A percentile compares a stretch with the other conserved stretches of the same genome.
These are phyloP conservation scores for Onygenales sp. DNA, from an alignment of 2,329 filamentous ascomycete genomes.

Conservation along the genomic window DNA sequence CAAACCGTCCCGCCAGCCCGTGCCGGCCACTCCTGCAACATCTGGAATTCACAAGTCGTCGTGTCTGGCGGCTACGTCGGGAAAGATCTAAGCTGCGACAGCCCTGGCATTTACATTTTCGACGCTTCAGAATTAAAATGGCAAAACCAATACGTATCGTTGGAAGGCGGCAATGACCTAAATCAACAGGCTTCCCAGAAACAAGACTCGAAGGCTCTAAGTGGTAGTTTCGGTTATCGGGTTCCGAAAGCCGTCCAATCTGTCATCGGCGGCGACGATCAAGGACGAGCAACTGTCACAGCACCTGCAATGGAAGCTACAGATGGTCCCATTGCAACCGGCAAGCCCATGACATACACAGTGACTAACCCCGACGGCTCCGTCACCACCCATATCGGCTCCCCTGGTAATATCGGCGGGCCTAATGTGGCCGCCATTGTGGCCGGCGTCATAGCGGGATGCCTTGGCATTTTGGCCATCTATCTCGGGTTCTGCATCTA, in stretches of 20 bases:
- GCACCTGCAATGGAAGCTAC: conserved; percentile 54
- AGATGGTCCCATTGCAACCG: conserved; percentile 61
- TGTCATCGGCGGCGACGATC: conserved; percentile 57
- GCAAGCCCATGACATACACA: conserved; percentile 60
- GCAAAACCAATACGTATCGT: conserved; percentile 60
- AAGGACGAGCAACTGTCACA: conserved; percentile 61
- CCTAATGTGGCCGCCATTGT: conserved; percentile 47
- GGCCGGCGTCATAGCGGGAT: conserved; percentile 54
- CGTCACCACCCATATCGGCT: conserved; percentile 24
- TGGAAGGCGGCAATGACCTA: conserved; percentile 41
- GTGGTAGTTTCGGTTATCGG: conserved; percentile 54
- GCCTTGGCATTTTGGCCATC: conserved; percentile 54
- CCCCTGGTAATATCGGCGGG: conserved; percentile 20
- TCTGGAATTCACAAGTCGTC: conserved; percentile 74
- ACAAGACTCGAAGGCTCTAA: conserved; percentile 47
- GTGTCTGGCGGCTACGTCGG: conserved; percentile 63
- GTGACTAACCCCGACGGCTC: conserved; percentile 38
- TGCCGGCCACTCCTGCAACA: conserved; percentile 66
- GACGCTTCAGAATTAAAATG: conserved; percentile 62
- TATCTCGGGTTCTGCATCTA: conserved; percentile 71
- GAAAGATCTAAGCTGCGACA: conserved; percentile 52
- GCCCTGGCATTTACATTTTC: conserved; percentile 63
- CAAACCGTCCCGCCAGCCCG: conserved; percentile 47
- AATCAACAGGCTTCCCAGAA: conserved; percentile 45
- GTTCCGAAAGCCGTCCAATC: conserved; percentile 56